phyloP scores from a whole-genome alignment of 805 yeast genomes.

The Martiniozyma abietophila region DNA sequence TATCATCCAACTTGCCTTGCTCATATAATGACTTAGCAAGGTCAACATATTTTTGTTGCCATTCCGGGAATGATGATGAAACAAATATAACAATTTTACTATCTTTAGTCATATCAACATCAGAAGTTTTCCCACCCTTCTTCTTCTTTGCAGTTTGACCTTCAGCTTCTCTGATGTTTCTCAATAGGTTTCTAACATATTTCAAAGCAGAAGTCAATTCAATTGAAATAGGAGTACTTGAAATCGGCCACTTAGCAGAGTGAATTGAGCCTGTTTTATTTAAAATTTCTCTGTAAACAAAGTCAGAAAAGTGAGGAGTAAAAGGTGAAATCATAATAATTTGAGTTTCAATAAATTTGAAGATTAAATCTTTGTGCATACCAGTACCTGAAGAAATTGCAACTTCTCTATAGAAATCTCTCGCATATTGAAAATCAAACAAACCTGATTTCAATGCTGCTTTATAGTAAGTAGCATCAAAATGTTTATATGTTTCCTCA shows the following conservation, averaged over 20 bases:
- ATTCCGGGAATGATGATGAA: slow-evolving; percentile 68
- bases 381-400: slow-evolving; percentile 35
- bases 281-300: slow-evolving; percentile 75
- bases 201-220: slow-evolving; percentile 58
- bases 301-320: slow-evolving; percentile 95
- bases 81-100: slow-evolving; percentile 64
- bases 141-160: slow-evolving; percentile 76
- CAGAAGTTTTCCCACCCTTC: slow-evolving; percentile 74
- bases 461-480: slow-evolving; percentile 69
- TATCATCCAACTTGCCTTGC: slow-evolving; percentile 53
- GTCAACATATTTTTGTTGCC: slow-evolving; percentile 53
- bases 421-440: slow-evolving; percentile 88
- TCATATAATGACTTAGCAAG: slow-evolving; percentile 72
- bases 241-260: slow-evolving; percentile 67
- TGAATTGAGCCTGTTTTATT: slow-evolving; percentile 61
- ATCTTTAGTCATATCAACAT: slow-evolving; percentile 67
- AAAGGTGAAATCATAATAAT: slow-evolving; percentile 79
- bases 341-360: slow-evolving; percentile 80
- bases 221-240: slow-evolving; percentile 54
- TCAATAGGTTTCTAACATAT: slow-evolving; percentile 69
- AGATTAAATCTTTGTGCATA: slow-evolving; percentile 79
- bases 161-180: slow-evolving; percentile 90
- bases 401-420: slow-evolving; percentile 93
- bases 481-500: slow-evolving; percentile 63
- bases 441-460: slow-evolving; percentile 84